Evolutionary conservation across 2,329 filamentous ascomycete genomes (phyloP).

Genomic region (Botrytis hyacinthi): DNA sequence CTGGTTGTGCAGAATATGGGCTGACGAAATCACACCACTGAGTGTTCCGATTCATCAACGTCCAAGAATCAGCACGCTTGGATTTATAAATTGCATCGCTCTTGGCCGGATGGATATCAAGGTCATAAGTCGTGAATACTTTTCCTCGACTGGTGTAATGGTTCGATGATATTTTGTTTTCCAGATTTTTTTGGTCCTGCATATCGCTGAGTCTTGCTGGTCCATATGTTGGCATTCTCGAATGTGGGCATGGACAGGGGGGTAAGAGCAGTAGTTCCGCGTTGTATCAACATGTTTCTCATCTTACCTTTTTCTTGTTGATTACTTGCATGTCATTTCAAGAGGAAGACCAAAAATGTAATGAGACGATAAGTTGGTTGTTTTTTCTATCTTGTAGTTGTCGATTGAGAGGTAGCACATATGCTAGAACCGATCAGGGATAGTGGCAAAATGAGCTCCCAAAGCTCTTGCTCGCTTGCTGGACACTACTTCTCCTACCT

Average conservation of each 20-base stretch:
- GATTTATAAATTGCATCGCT: neutral
- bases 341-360: too few species aligned
- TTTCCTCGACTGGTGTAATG: neutral
- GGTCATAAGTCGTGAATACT: neutral
- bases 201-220: neutral
- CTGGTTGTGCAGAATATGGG: neutral
- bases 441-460: neutral
- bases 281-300: neutral
- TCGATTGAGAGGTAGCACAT: neutral
- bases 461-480: neutral
- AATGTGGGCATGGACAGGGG: neutral
- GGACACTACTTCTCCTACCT: neutral
- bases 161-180: neutral
- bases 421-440: neutral
- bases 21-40: constrained; percentile 14
- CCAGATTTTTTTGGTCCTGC: neutral
- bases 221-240: neutral
- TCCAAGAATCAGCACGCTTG: neutral
- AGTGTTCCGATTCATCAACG: constrained; percentile 4
- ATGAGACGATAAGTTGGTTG: neutral
- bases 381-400: neutral
- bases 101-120: neutral
- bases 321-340: neutral
- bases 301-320: neutral
- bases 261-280: neutral